Evolutionary conservation across 768 basidiomycete species (phyloP), one percentile per base, ranked within the genome.

Genomic region (Kockovaella imperatae): DNA sequence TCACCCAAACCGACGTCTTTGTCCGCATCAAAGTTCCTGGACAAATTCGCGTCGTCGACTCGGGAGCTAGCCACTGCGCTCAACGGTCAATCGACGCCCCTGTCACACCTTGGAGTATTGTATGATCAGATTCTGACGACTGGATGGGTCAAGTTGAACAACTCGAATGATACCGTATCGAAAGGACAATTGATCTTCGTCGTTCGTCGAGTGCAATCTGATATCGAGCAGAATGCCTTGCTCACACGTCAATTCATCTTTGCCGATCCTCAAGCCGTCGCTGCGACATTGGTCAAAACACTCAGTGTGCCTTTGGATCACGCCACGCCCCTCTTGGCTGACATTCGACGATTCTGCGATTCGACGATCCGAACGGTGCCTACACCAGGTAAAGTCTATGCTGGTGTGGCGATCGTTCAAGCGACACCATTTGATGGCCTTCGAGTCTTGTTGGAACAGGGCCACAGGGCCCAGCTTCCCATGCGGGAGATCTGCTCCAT

Each of bases 101-200:
- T 68, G 7, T 44, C 56, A 5, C 40, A 64, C 13, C 32, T 73
- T 10, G 72, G 72, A 13, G 70, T 73, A 3, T 31, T 73, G 31
- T 71, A 69, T 51, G 72, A 73, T 48, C 66, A 68, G 34, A 69
- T 73, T 45, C 41, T 71, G 42, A 69, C 72, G 1, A 71, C 72
- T 15, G 63, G 62, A n/a, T 64, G 60, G 59, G 62, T 68, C 51
- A 57, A 64, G 42, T 50, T 64, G 14, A 36, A 45, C 32, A 56
- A 60, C 43, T 52, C 53, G 11, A 53, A 45, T n/a, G 60, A 66
- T 41, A 68, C 64, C n/a, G 60, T 69, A 23, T 63, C 67, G 4
- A 71, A 68, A 49, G 72, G 72, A 20, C 72, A 73, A 52, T 47
- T 73, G 17, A 60, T 71, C 45, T 68, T 71, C 47, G 60, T 73